These are phyloP conservation scores for Ramaria sp. DNA, from an alignment of 768 basidiomycete species.

Conservation along the genomic window DNA sequence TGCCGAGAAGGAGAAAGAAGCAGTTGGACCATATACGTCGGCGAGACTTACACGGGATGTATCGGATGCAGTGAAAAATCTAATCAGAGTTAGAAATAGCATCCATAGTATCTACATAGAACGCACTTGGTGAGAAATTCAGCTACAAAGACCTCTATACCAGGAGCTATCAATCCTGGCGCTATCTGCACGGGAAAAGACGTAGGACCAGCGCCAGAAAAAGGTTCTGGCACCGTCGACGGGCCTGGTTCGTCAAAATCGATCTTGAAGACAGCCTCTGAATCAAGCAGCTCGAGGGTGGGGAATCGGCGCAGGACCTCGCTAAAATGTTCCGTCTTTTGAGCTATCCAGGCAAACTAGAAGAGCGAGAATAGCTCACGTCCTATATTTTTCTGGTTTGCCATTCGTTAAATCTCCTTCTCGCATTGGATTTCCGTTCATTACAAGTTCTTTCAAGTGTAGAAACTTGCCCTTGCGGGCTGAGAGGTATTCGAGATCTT, in stretches of 20 bases:
- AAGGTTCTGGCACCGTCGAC: constrained; percentile 28
- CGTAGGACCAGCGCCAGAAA: constrained; percentile 36
- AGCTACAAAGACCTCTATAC: constrained; percentile 63
- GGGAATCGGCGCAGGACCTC: constrained; percentile 76
- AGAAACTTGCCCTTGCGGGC: constrained; percentile 47
- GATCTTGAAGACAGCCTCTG: constrained; percentile 66
- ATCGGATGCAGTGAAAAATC: constrained; percentile 83
- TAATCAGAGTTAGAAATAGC: constrained; percentile 20
- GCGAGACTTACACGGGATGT: constrained; percentile 53
- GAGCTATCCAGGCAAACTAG: not conserved
- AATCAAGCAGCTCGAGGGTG: constrained; percentile 74
- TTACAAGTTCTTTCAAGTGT: constrained; percentile 59
- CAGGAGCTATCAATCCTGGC: constrained; percentile 26
- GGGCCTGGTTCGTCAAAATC: constrained; percentile 64
- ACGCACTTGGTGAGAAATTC: constrained; percentile 70
- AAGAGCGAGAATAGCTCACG: constrained; percentile 33
- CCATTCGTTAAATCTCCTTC: constrained; percentile 47
- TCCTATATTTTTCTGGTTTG: constrained; percentile 53
- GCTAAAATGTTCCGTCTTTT: constrained; percentile 27
- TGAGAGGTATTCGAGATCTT: constrained; percentile 58
- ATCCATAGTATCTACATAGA: not conserved
- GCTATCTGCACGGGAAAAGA: constrained; percentile 70
- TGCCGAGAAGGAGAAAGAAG: constrained; percentile 86
- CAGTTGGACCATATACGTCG: constrained; percentile 68
- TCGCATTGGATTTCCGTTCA: constrained; percentile 67